These are phyloP conservation scores for Phalaenopsis equestris DNA, from an alignment of 106 monocot species.

Conservation along the genomic window DNA sequence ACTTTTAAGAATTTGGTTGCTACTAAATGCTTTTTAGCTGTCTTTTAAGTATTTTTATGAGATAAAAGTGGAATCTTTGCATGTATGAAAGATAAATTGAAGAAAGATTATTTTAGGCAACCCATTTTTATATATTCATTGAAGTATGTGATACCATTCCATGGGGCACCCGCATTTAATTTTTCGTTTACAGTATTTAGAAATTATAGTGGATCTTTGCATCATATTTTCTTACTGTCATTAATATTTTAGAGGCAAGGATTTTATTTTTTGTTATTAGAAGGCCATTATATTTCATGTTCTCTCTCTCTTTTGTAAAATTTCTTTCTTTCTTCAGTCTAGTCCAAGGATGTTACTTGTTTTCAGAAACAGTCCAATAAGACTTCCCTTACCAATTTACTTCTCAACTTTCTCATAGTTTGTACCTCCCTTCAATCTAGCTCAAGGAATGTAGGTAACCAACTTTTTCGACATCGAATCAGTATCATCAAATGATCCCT, in stretches of 20 bases:
- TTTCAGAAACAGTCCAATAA: not conserved
- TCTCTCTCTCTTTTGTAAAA: not conserved
- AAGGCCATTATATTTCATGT: not conserved
- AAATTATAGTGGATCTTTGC: not conserved
- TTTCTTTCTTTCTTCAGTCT: not conserved
- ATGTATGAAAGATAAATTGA: not conserved
- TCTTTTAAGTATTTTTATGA: not conserved
- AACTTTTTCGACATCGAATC: not conserved
- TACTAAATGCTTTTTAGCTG: too few species aligned
- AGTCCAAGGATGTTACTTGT: not conserved
- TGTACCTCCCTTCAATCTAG: not conserved
- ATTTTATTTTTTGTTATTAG: not conserved
- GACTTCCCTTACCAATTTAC: not conserved
- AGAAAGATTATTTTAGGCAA: not conserved
- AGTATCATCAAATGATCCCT: not conserved
- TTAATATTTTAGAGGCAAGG: not conserved
- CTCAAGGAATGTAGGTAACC: not conserved
- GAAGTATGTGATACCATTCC: not conserved
- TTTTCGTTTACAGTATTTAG: not conserved
- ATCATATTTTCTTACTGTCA: not conserved
- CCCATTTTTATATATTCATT: not conserved
- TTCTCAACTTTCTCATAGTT: not conserved
- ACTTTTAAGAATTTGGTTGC: not conserved
- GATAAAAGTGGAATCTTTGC: not conserved
- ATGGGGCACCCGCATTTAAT: not conserved